phyloP scores from a whole-genome alignment of 768 basidiomycete species.

The Podaxis sp. region DNA sequence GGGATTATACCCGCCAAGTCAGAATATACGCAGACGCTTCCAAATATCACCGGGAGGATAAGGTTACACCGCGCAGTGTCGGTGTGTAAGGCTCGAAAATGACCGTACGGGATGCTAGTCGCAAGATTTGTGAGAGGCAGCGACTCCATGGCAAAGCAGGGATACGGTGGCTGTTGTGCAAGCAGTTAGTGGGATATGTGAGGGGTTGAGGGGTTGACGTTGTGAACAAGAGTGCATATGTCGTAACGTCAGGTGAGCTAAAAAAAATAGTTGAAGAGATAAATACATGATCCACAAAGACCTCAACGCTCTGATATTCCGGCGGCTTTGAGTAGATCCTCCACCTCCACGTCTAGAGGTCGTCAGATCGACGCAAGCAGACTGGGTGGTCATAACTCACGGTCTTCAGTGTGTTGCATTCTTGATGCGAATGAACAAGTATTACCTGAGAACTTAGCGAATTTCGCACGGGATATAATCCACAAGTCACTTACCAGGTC shows the following conservation, averaged over 20 bases:
- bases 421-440: conserved; percentile 47
- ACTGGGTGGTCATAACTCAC: conserved; percentile 30
- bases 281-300: background rate
- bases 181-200: background rate
- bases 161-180: background rate
- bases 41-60: conserved; percentile 20
- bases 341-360: conserved; percentile 42
- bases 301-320: conserved; percentile 22
- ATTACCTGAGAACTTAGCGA: conserved; percentile 26
- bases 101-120: background rate
- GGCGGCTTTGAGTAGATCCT: conserved; percentile 42
- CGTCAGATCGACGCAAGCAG: conserved; percentile 7
- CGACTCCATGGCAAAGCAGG: background rate
- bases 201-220: background rate
- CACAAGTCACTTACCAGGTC: conserved; percentile 37
- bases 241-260: background rate
- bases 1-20: conserved; percentile 16
- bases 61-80: background rate
- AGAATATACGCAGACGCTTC: conserved; percentile 18
- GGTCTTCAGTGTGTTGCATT: conserved; percentile 63
- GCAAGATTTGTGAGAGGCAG: background rate
- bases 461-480: background rate
- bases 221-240: background rate
- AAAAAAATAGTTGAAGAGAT: background rate
- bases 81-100: background rate